Evolutionary conservation across 208 protist species (phyloP).

Genomic region (Leishmania mexicana): DNA sequence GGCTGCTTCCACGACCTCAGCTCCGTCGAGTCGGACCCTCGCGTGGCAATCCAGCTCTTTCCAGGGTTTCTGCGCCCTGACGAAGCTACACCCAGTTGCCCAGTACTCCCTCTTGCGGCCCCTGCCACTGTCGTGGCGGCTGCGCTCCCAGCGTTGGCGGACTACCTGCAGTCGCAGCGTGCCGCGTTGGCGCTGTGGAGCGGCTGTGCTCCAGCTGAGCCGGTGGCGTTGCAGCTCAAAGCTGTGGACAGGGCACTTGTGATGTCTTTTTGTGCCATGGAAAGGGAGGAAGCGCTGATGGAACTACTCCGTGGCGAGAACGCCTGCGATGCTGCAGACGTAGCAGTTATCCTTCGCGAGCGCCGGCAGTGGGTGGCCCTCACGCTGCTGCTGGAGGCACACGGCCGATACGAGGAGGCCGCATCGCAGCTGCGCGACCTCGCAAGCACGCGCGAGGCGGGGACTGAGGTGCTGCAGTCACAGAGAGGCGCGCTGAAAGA

Average conservation of each 20-base stretch:
- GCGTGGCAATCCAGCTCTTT: constrained; percentile 55
- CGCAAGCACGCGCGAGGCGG: background rate
- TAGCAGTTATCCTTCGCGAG: constrained; percentile 35
- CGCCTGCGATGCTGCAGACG: constrained; percentile 37
- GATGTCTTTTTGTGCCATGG: background rate
- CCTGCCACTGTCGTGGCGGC: background rate
- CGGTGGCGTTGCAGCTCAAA: background rate
- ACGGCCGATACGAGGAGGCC: constrained; percentile 26
- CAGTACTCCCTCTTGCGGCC: background rate
- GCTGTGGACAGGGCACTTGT: constrained; percentile 17
- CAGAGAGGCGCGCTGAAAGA: background rate
- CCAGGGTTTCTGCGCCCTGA: constrained; percentile 15
- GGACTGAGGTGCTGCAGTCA: background rate
- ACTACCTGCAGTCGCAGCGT: constrained; percentile 31
- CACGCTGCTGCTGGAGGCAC: constrained; percentile 34
- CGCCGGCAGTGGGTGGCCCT: constrained; percentile 62
- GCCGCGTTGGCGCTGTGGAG: constrained; percentile 10
- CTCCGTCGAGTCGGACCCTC: constrained; percentile 46
- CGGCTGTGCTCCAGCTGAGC: background rate
- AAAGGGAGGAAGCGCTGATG: constrained; percentile 52
- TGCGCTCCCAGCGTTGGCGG: constrained; percentile 25
- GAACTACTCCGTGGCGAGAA: constrained; percentile 44
- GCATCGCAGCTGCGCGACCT: constrained; percentile 26
- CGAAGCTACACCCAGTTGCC: background rate
- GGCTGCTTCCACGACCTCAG: constrained; percentile 49